phyloP scores from a whole-genome alignment of 2,329 filamentous ascomycete genomes.

The Pleomassaria siparia region DNA sequence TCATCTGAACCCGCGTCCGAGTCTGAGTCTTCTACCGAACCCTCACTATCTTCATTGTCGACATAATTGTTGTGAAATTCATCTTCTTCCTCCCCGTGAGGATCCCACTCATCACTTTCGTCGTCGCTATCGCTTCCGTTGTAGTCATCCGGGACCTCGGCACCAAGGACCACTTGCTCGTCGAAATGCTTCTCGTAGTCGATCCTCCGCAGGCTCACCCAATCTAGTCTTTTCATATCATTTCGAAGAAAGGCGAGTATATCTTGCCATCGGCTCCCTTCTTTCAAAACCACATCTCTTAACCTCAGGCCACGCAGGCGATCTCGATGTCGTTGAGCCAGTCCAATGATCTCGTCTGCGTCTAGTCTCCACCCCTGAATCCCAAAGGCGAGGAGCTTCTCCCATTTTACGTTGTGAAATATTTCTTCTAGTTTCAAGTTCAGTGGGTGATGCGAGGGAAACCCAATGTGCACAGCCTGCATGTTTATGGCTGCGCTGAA shows the following conservation, averaged over 20 bases:
- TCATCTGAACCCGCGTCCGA: constrained; percentile 39
- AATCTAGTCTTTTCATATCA: constrained; percentile 60
- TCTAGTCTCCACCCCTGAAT: constrained; percentile 66
- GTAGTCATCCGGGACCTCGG: constrained; percentile 52
- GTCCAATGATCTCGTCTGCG: constrained; percentile 60
- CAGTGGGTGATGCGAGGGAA: constrained; percentile 59
- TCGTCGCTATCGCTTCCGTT: constrained; percentile 48
- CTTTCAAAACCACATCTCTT: constrained; percentile 61
- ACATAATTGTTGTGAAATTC: constrained; percentile 13
- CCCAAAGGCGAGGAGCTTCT: constrained; percentile 63
- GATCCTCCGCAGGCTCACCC: constrained; percentile 63
- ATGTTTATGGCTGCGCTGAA: constrained; percentile 63
- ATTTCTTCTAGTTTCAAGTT: constrained; percentile 60
- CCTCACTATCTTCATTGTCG: constrained; percentile 35
- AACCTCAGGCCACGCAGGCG: constrained; percentile 62
- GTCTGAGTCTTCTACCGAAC: constrained; percentile 34
- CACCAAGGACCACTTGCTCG: constrained; percentile 45
- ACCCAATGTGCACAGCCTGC: constrained; percentile 65
- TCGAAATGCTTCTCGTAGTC: constrained; percentile 61
- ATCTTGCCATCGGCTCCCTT: constrained; percentile 62
- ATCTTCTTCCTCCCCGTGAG: constrained; percentile 32
- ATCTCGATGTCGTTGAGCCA: constrained; percentile 58
- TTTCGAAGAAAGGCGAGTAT: constrained; percentile 59
- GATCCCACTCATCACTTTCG: constrained; percentile 40
- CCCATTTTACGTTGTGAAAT: constrained; percentile 64